Conservation (phyloP, 805 yeast genomes). For the Starmerella floris region DNA sequence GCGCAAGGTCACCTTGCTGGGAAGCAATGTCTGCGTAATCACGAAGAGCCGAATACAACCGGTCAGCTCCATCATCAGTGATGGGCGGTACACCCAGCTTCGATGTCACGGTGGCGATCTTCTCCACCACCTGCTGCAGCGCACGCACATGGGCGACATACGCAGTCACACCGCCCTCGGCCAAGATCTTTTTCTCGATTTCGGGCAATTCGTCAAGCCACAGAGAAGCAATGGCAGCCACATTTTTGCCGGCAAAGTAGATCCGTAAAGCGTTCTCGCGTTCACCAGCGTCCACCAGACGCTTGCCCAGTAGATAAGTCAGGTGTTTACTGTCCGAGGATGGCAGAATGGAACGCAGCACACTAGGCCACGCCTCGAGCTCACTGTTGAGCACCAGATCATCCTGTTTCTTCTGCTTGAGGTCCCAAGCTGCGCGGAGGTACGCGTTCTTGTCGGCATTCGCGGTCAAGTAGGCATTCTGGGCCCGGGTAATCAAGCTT, state of each 20-base stretch:
- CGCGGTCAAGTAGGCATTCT: constrained; percentile 54
- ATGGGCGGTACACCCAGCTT: constrained; percentile 22
- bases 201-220: constrained; percentile 69
- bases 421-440: constrained; percentile 61
- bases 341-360: constrained; percentile 43
- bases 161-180: constrained; percentile 37
- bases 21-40: constrained; percentile 76
- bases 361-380: constrained; percentile 68
- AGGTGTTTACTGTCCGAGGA: neutral
- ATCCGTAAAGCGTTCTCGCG: constrained; percentile 67
- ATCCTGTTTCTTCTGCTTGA: constrained; percentile 38
- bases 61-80: constrained; percentile 28
- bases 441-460: constrained; percentile 40
- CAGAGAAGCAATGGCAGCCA: constrained; percentile 62
- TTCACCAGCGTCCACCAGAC: constrained; percentile 40
- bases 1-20: constrained; percentile 67
- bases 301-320: constrained; percentile 47
- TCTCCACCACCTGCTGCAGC: constrained; percentile 68
- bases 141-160: constrained; percentile 78
- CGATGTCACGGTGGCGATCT: constrained; percentile 52
- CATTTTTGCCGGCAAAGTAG: constrained; percentile 66
- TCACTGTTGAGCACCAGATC: constrained; percentile 72
- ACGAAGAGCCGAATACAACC: constrained; percentile 48
- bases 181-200: constrained; percentile 32
- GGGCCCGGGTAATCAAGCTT: constrained; percentile 49